A percentile compares a stretch with the other conserved stretches of the same genome.
Evolutionary conservation across 306 rosid genomes (phyloP).

Genomic region (Dicorynia guianensis): DNA sequence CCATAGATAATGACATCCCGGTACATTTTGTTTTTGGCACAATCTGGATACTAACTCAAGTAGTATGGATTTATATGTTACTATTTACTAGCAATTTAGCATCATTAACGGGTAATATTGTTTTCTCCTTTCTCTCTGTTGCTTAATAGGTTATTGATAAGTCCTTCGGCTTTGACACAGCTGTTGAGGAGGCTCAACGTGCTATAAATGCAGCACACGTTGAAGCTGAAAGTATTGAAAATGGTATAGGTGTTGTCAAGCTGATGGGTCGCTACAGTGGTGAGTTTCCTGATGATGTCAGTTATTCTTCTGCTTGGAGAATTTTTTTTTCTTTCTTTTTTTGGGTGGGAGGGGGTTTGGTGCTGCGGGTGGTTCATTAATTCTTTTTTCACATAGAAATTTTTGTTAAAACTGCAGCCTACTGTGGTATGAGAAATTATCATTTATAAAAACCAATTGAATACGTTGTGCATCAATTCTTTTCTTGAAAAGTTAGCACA

Average conservation of each 20-base stretch:
- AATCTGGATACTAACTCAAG: slow-evolving; percentile 1
- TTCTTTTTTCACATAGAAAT: no score
- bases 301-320: background rate
- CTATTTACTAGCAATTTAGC: slow-evolving; percentile 22
- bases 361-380: no score
- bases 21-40: slow-evolving; percentile 48
- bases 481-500: background rate
- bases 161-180: slow-evolving; percentile 96
- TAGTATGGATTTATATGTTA: background rate
- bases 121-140: slow-evolving; percentile 22
- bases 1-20: slow-evolving; percentile 94
- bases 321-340: no score
- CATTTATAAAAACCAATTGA: no score
- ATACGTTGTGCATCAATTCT: no score
- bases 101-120: slow-evolving; percentile 17
- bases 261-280: slow-evolving; percentile 96
- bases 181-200: slow-evolving; percentile 99
- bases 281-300: slow-evolving; percentile 45
- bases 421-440: no score
- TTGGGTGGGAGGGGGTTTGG: no score
- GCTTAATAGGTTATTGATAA: slow-evolving; percentile 78
- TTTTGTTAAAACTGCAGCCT: no score
- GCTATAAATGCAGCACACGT: slow-evolving; percentile 99
- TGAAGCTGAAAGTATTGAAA: slow-evolving; percentile 87
- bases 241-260: slow-evolving; percentile 93